These are phyloP conservation scores for Rhynchosporium secalis DNA, from an alignment of 2,329 filamentous ascomycete genomes.

Conservation along the genomic window DNA sequence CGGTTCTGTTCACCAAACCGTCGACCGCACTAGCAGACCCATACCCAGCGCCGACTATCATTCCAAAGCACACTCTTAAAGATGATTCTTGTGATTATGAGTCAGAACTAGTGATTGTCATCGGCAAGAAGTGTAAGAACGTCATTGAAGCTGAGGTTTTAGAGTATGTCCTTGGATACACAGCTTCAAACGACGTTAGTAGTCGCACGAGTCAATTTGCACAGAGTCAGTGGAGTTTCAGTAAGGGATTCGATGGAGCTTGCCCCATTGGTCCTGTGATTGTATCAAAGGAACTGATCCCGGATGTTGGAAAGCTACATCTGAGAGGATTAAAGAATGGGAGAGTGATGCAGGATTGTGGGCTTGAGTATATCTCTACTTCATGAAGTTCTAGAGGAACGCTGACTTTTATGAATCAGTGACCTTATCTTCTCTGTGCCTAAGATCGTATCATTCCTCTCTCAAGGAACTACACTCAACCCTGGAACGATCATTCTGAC, in stretches of 20 bases:
- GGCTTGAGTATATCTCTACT: constrained; percentile 41
- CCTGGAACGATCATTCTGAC: constrained; percentile 50
- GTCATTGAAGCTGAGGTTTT: constrained; percentile 49
- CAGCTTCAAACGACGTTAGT: constrained; percentile 56
- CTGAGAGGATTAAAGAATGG: constrained; percentile 52
- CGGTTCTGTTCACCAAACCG: constrained; percentile 41
- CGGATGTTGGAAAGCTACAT: constrained; percentile 45
- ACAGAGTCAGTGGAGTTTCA: constrained; percentile 52
- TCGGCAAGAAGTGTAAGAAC: constrained; percentile 49
- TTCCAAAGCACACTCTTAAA: constrained; percentile 48
- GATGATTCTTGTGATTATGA: constrained; percentile 51
- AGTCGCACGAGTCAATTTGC: constrained; percentile 52
- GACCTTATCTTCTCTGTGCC: constrained; percentile 51
- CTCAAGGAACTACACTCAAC: constrained; percentile 45
- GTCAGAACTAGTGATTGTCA: constrained; percentile 52
- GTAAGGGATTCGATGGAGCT: constrained; percentile 51
- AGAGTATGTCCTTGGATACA: constrained; percentile 56
- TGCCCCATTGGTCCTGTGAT: constrained; percentile 53
- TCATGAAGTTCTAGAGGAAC: not conserved
- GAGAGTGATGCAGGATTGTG: constrained; percentile 50
- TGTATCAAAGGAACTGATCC: constrained; percentile 46
- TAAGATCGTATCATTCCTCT: constrained; percentile 45
- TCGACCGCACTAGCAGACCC: constrained; percentile 34
- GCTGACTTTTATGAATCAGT: constrained; percentile 33
- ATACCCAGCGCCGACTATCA: constrained; percentile 42